A percentile compares a stretch with the other conserved stretches of the same genome.
These are phyloP conservation scores for Ogataea nitratoaversa DNA, from an alignment of 805 yeast genomes.

Conservation along the genomic window DNA sequence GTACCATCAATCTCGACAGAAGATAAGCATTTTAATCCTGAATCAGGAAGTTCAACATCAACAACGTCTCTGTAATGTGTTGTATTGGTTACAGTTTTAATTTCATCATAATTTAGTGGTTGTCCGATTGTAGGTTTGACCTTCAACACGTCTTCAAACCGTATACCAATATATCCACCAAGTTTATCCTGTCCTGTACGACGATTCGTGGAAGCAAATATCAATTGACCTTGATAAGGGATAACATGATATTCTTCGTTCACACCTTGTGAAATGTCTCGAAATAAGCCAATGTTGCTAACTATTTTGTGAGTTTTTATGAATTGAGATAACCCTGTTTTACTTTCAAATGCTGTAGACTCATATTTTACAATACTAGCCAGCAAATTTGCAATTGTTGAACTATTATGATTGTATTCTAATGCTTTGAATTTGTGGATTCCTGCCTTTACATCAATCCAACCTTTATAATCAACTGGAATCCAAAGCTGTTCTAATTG, in stretches of 20 bases:
- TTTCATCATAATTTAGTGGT: conserved; percentile 2
- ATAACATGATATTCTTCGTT: conserved; percentile 4
- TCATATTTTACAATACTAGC: not conserved
- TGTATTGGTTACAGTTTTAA: conserved; percentile 3
- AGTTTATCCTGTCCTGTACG: conserved; percentile 2
- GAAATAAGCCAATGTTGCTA: conserved; percentile 8
- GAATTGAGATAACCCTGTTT: not conserved
- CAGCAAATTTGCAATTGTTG: conserved; percentile 1
- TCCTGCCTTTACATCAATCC: too few relatives aligned
- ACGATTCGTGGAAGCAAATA: conserved; percentile 7
- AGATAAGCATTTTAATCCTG: conserved; percentile 1
- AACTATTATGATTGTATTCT: not conserved
- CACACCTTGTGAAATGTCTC: conserved; percentile 2
- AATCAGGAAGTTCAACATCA: not conserved
- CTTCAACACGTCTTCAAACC: conserved; percentile 10
- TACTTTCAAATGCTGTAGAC: not conserved
- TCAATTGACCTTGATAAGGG: conserved; percentile 7
- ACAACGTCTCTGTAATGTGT: not conserved
- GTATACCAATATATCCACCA: conserved; percentile 3
- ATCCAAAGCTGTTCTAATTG: too few relatives aligned
- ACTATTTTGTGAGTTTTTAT: conserved; percentile 1
- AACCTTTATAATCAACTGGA: too few relatives aligned
- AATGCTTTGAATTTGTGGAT: too few relatives aligned
- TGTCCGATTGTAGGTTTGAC: not conserved
- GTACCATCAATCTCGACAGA: conserved; percentile 7